A percentile compares a stretch with the other conserved stretches of the same genome.
Evolutionary conservation across 2,329 filamentous ascomycete genomes (phyloP).

Genomic region (Xylariaceae sp.): DNA sequence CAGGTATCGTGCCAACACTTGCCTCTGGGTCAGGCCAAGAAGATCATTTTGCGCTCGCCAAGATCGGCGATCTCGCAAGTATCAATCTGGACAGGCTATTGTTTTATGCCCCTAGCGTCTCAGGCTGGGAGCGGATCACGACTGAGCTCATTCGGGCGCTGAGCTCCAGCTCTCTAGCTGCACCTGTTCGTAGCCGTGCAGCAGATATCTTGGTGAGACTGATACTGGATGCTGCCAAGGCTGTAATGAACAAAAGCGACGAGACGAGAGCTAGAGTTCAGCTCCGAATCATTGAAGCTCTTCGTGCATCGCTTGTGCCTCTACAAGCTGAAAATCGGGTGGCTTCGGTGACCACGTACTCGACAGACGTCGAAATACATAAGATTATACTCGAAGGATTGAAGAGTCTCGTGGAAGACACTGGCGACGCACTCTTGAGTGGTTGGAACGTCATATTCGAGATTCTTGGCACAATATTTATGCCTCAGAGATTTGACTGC

Average conservation of each 20-base stretch:
- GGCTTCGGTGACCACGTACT: constrained; percentile 55
- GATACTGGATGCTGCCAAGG: constrained; percentile 55
- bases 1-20: constrained; percentile 46
- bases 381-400: constrained; percentile 75
- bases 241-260: constrained; percentile 51
- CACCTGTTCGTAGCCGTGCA: constrained; percentile 57
- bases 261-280: constrained; percentile 62
- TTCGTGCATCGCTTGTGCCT: constrained; percentile 59
- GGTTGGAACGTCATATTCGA: constrained; percentile 87
- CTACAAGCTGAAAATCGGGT: constrained; percentile 55
- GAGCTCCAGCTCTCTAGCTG: constrained; percentile 44
- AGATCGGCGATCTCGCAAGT: constrained; percentile 68
- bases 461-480: constrained; percentile 79
- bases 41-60: constrained; percentile 67
- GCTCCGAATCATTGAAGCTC: constrained; percentile 65
- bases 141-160: constrained; percentile 52
- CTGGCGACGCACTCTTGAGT: constrained; percentile 75
- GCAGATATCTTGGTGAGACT: constrained; percentile 63
- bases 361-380: constrained; percentile 76
- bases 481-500: constrained; percentile 37
- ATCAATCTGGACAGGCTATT: constrained; percentile 76
- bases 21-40: constrained; percentile 56
- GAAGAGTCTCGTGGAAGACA: constrained; percentile 80
- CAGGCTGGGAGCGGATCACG: constrained; percentile 72
- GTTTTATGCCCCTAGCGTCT: constrained; percentile 61